Base-by-base conservation (phyloP, 495 filamentous ascomycete genomes). In the Penicillium longicatenatum region DNA sequence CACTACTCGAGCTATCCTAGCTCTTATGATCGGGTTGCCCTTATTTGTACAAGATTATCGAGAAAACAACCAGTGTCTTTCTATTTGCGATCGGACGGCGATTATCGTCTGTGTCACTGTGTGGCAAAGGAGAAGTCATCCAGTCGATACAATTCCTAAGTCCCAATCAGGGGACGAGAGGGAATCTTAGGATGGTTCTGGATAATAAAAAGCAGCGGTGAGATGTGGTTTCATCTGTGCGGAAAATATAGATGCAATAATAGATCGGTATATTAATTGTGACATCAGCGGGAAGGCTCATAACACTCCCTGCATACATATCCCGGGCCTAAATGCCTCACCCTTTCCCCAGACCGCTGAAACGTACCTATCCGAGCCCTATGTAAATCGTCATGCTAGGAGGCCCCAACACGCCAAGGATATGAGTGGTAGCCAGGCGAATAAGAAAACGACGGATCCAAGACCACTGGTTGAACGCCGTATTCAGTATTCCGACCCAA, bases 271-370 rank as follows among this genome's bases (percentile, higher is more conserved):
- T 16, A 39, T 39, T 39, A 39, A 39, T 0, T 39, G 16, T 39
- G 37, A 39, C 37, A 39, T 39, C 37, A 39, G 11, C 37, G 6
- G 12, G 31, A 35, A n/a, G 37, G 37, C 17, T 39, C 5, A 12
- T 12, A 6, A 39, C 37, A 39, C 37, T 29, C 24, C 24, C 24
- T 48, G 24, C 45, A 48, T 30, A 48, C 45, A 48, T 46, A 46
- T 14, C 12, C 44, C 22, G 16, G 16, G n/a, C 30, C 45, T 29
- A 48, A 48, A 31, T 30, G 22, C 45, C 24, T 30, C 24, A 48
- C 24, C 45, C 12, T 10, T 26, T 48, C 24, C 24, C 45, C 22
- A 29, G 45, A 48, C 45, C 45, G 45, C 45, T 48, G 37, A 5
- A 29, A 48, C 24, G 12, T 26, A 30, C 16, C 45, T 26, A 30